phyloP scores from a whole-genome alignment of 495 filamentous ascomycete species.

The Penicillium atrosanguineum region DNA sequence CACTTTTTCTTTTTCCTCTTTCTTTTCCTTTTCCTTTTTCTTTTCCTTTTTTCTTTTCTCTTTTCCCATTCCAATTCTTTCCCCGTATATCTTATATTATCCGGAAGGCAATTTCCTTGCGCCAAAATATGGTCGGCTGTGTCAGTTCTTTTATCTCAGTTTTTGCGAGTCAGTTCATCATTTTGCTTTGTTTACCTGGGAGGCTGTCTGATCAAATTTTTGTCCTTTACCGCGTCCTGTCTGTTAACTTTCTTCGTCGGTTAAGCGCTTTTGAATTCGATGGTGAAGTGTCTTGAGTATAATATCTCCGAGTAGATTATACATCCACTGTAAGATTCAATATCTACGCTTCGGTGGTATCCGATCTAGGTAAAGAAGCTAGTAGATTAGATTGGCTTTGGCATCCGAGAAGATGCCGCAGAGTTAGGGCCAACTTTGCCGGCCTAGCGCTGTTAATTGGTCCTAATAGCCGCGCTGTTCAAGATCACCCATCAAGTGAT shows the following conservation, averaged over 20 bases:
- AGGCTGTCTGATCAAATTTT: slow-evolving; percentile 11
- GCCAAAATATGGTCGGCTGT: slow-evolving; percentile 31
- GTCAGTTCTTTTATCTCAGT: slow-evolving; percentile 26
- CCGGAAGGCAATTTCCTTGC: slow-evolving; percentile 25
- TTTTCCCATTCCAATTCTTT: slow-evolving; percentile 11
- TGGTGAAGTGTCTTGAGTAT: background rate
- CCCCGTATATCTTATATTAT: slow-evolving; percentile 23
- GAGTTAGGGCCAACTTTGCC: background rate
- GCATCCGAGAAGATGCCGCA: background rate
- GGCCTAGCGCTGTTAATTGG: background rate
- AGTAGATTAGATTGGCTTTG: background rate
- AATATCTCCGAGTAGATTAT: background rate
- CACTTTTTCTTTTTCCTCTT: slow-evolving; percentile 24
- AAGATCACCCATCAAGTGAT: background rate
- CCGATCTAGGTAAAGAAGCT: background rate
- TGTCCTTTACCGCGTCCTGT: slow-evolving; percentile 6
- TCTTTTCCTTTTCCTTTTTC: slow-evolving; percentile 26
- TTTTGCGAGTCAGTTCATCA: slow-evolving; percentile 19
- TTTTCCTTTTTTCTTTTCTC: slow-evolving; percentile 24
- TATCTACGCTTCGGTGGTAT: background rate
- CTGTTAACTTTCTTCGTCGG: slow-evolving; percentile 1
- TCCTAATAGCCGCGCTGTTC: background rate
- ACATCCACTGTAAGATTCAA: background rate
- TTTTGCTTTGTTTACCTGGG: slow-evolving; percentile 19
- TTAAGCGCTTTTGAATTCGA: slow-evolving; percentile 15